A percentile compares a stretch with the other conserved stretches of the same genome.
Evolutionary conservation across 176 grass and related monocot genomes (phyloP).

Genomic region (Olyra latifolia): DNA sequence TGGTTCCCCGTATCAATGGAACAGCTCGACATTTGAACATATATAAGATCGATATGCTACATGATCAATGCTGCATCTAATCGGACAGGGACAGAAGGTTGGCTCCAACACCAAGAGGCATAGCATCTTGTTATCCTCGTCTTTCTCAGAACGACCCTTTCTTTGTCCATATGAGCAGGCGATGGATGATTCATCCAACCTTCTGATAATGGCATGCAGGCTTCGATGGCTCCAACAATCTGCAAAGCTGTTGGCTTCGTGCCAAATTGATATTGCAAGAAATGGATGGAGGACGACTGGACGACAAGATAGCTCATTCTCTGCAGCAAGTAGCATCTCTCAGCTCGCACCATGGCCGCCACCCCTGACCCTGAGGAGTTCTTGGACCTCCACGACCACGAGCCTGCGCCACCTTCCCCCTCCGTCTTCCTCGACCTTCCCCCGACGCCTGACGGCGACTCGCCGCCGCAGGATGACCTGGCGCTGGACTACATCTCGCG

Average conservation of each 20-base stretch:
- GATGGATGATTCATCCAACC: neutral
- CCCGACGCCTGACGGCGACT: neutral
- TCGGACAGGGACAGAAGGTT: neutral
- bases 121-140: too few relatives aligned
- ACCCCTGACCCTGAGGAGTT: too few relatives aligned
- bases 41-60: neutral
- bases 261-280: too few relatives aligned
- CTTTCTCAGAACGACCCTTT: neutral
- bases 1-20: neutral
- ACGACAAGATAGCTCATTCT: too few relatives aligned
- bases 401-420: neutral
- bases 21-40: neutral
- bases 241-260: neutral
- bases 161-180: neutral
- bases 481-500: neutral
- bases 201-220: neutral
- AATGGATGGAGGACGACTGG: too few relatives aligned
- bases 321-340: too few relatives aligned
- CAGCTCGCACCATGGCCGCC: too few relatives aligned
- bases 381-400: too few relatives aligned
- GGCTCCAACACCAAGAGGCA: constrained; percentile 12
- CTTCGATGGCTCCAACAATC: neutral
- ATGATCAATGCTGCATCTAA: neutral
- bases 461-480: constrained; percentile 7
- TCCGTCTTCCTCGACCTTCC: neutral